A percentile compares a stretch with the other conserved stretches of the same genome.
These are phyloP conservation scores for Yarrowia osloensis DNA, from an alignment of 805 yeast species.

Conservation along the genomic window DNA sequence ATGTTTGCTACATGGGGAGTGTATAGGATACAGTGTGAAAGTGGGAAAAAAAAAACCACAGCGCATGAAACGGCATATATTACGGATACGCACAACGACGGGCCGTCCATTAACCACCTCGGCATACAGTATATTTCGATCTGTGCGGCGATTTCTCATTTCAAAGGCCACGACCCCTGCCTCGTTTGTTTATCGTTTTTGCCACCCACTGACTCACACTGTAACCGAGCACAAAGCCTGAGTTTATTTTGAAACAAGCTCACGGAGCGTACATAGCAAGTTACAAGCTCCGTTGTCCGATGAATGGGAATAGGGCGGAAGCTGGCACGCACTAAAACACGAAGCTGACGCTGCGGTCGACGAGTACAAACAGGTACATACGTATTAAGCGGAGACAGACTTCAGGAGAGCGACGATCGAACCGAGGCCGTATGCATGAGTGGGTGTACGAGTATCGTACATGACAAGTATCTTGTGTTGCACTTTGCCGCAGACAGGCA, in stretches of 20 bases:
- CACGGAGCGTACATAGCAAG: constrained; percentile 9
- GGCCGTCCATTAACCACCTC: no score
- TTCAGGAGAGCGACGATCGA: not conserved
- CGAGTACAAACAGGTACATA: no score
- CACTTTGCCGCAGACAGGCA: constrained; percentile 1
- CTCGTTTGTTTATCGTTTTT: constrained; percentile 4
- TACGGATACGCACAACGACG: not conserved
- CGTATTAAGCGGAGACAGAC: constrained; percentile 8
- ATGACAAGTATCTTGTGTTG: no score
- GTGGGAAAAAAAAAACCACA: no score
- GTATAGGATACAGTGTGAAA: constrained; percentile 5
- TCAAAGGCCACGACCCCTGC: not conserved
- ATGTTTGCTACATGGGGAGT: constrained; percentile 21
- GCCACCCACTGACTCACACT: constrained; percentile 28
- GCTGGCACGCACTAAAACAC: not conserved
- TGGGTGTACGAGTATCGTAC: no score
- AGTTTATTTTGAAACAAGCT: not conserved
- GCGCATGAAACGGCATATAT: not conserved
- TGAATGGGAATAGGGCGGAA: not conserved
- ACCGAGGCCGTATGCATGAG: no score
- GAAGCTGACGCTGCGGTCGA: no score
- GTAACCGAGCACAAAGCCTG: constrained; percentile 15
- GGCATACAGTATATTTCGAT: not conserved
- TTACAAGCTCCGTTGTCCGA: constrained; percentile 12
- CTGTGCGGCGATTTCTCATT: no score